Evolutionary conservation across 352 stramenopile genomes (phyloP).

Genomic region (Globisporangium emineosum): DNA sequence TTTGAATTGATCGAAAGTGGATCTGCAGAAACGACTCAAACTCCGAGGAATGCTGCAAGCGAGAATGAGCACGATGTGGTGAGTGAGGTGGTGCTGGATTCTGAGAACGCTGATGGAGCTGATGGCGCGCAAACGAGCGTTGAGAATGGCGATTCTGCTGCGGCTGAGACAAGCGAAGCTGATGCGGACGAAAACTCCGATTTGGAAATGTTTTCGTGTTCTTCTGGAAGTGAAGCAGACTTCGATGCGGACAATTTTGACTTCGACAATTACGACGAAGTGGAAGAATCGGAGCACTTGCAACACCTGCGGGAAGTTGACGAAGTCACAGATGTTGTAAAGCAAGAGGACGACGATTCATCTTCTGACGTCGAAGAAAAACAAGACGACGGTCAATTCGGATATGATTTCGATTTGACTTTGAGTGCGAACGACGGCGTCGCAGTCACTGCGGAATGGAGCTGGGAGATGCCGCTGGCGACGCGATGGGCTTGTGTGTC

Average conservation of each 20-base stretch:
- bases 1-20: not conserved
- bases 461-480: slow-evolving; percentile 66
- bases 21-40: not conserved
- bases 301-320: slow-evolving; percentile 84
- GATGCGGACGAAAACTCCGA: slow-evolving; percentile 13
- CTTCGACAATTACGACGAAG: slow-evolving; percentile 54
- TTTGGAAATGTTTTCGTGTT: slow-evolving; percentile 18
- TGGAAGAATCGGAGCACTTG: slow-evolving; percentile 76
- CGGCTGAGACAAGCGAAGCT: not conserved
- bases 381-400: slow-evolving; percentile 16
- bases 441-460: slow-evolving; percentile 40
- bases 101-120: not conserved
- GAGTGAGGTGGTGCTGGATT: not conserved
- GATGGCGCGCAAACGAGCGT: not conserved
- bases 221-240: slow-evolving; percentile 33
- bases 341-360: slow-evolving; percentile 25
- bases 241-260: slow-evolving; percentile 38
- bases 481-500: slow-evolving; percentile 49
- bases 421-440: slow-evolving; percentile 1
- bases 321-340: slow-evolving; percentile 42
- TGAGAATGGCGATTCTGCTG: not conserved
- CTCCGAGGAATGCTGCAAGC: not conserved
- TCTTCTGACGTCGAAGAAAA: not conserved
- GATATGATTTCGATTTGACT: slow-evolving; percentile 17
- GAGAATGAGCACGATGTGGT: not conserved